Conservation (phyloP, 495 filamentous ascomycete species). For the Annulohypoxylon stygium region DNA sequence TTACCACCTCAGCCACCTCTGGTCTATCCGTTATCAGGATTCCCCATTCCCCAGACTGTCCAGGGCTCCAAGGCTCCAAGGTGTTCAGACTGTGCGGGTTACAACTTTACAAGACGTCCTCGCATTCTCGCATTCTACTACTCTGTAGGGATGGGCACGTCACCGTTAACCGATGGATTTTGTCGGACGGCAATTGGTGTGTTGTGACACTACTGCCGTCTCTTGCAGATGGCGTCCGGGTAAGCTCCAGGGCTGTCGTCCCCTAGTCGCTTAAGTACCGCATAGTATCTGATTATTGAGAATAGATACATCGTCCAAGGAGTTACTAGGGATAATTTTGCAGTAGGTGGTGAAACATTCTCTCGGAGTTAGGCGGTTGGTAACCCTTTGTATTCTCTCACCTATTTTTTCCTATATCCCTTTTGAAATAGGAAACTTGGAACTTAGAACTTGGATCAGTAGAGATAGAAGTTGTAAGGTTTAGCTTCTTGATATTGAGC, state of each 20-base stretch:
- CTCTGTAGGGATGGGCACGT: conserved; percentile 12
- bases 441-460: neutral
- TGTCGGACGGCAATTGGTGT: conserved; percentile 35
- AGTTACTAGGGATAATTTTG: conserved; percentile 11
- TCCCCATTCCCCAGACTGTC: conserved; percentile 12
- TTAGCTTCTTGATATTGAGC: conserved; percentile 6
- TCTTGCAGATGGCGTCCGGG: conserved; percentile 42
- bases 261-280: conserved; percentile 16
- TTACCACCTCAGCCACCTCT: conserved; percentile 11
- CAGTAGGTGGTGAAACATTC: conserved; percentile 3
- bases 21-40: conserved; percentile 13
- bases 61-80: neutral
- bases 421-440: neutral
- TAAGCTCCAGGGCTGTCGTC: conserved; percentile 20
- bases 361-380: conserved; percentile 36
- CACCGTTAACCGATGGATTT: conserved; percentile 24
- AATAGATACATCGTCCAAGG: conserved; percentile 12
- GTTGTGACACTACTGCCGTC: conserved; percentile 36
- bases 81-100: conserved; percentile 25
- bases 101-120: conserved; percentile 9
- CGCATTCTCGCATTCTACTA: conserved; percentile 24
- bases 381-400: neutral
- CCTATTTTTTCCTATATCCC: neutral
- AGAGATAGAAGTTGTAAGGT: neutral
- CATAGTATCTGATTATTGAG: neutral